phyloP scores from a whole-genome alignment of 352 stramenopile genomes.

The Phytophthora cajani region DNA sequence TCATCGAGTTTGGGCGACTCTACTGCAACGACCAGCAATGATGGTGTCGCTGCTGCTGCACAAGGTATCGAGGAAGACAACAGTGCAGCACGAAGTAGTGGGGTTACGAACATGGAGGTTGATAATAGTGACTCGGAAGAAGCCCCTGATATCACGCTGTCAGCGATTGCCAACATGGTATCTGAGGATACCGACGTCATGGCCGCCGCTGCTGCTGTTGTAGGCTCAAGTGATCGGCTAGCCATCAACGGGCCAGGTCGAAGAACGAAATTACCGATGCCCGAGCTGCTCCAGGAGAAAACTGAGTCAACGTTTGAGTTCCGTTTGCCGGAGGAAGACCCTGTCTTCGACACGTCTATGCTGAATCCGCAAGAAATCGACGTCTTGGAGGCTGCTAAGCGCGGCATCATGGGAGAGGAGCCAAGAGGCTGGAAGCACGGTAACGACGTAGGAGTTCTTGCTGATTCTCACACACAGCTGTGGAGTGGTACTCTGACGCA shows the following conservation, averaged over 20 bases:
- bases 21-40: slow-evolving; percentile 13
- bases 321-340: slow-evolving; percentile 68
- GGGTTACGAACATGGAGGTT: slow-evolving; percentile 78
- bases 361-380: slow-evolving; percentile 58
- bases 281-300: slow-evolving; percentile 41
- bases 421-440: slow-evolving; percentile 68
- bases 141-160: slow-evolving; percentile 77
- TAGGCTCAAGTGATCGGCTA: slow-evolving; percentile 45
- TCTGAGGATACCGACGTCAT: slow-evolving; percentile 81
- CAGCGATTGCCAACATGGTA: slow-evolving; percentile 88
- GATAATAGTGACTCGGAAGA: slow-evolving; percentile 86
- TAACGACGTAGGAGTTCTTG: slow-evolving; percentile 77
- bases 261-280: slow-evolving; percentile 34
- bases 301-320: slow-evolving; percentile 63
- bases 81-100: slow-evolving; percentile 30
- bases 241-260: slow-evolving; percentile 49
- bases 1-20: slow-evolving; percentile 29
- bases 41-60: slow-evolving; percentile 19
- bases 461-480: slow-evolving; percentile 66
- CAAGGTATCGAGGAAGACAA: slow-evolving; percentile 38
- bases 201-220: slow-evolving; percentile 49
- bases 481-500: slow-evolving; percentile 86
- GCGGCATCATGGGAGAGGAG: slow-evolving; percentile 77
- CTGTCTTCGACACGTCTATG: slow-evolving; percentile 66
- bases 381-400: slow-evolving; percentile 66